These are phyloP conservation scores for Hypocreales sp. DNA, from an alignment of 2,329 filamentous ascomycete species.

Conservation along the genomic window DNA sequence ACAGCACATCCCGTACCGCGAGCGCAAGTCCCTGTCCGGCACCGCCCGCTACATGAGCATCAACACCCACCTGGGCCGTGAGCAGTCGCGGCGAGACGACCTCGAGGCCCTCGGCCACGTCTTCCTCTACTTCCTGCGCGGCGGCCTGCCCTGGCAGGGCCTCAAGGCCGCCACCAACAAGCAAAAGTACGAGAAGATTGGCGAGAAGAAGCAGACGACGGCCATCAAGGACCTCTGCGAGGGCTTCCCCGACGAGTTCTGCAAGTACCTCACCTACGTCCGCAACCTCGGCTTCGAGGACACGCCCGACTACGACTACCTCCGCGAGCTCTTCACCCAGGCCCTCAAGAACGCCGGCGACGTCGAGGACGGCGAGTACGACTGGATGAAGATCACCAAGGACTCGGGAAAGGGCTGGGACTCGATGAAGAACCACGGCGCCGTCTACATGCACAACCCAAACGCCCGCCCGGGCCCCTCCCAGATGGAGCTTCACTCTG, in stretches of 20 bases:
- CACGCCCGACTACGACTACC: conserved; percentile 94
- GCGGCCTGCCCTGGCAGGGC: conserved; percentile 56
- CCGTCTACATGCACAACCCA: conserved; percentile 52
- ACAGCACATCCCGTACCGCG: conserved; percentile 94
- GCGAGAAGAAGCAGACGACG: conserved; percentile 98
- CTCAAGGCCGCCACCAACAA: conserved; percentile 65
- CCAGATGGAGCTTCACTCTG: conserved; percentile 69
- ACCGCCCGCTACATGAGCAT: conserved; percentile 99
- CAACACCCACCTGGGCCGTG: conserved; percentile 92
- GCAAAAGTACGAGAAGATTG: conserved; percentile 99
- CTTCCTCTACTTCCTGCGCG: conserved; percentile 62
- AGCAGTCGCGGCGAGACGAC: conserved; percentile 92
- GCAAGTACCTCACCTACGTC: conserved; percentile 93
- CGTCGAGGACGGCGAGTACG: conserved; percentile 94
- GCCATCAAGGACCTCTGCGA: conserved; percentile 94
- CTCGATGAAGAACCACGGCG: conserved; percentile 47
- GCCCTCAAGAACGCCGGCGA: conserved; percentile 88
- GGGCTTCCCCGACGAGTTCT: conserved; percentile 92
- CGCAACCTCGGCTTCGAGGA: conserved; percentile 97
- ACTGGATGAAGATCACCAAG: conserved; percentile 97
- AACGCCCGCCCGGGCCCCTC: conserved; percentile 69
- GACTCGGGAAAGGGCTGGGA: conserved; percentile 80
- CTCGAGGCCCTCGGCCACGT: conserved; percentile 73
- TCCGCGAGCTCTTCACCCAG: conserved; percentile 91
- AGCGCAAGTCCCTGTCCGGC: conserved; percentile 90